Evolutionary conservation across 352 stramenopile genomes (phyloP), one percentile per base, ranked within the genome.

Genomic region (Globisporangium camurandrum): DNA sequence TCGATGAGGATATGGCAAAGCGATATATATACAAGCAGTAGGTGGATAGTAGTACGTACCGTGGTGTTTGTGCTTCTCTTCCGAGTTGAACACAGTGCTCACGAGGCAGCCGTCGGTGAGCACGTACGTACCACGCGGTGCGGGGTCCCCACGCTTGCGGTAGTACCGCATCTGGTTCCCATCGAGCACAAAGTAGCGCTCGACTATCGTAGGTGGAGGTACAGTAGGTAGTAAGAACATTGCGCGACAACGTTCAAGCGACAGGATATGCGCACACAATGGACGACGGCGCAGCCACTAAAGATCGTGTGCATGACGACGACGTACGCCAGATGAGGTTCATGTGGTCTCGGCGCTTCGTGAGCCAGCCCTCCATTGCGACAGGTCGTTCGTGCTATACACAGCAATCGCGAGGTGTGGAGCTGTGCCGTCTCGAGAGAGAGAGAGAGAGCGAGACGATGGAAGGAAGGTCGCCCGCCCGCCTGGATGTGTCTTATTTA

Each of bases 41-140:
- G 36, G 40, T 9, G 24, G 19, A 45, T 12, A 14, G 48, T 16
- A 51, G 22, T 11, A 24, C 22, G 44, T 27, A 64, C 70, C 84
- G 59, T 94, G 81, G 54, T 94, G 84, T 36, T 84, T 84, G 65
- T 94, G 82, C 62, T 91, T 94, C 62, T 94, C 84, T 51, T 93
- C 82, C 36, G 81, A 92, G 54, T 91, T 92, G 46, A 91, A 92
- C 24, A 94, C 79, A 17, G 58, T 64, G 33, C 80, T 85, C 34
- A 93, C 80, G 6, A 84, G 54, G 49, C 84, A 94, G 42, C 63
- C 75, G 42, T 92, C 78, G 26, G 79, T 94, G 43, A 94, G 69
- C 52, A 94, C 76, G 64, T 92, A 92, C 11, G 84, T 93, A 33
- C 82, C 80, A 38, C 82, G 71, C 36, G 84, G 84, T 4, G 84